Evolutionary conservation across 305 asterid genomes (phyloP).

Genomic region (Fraxinus dipetala): DNA sequence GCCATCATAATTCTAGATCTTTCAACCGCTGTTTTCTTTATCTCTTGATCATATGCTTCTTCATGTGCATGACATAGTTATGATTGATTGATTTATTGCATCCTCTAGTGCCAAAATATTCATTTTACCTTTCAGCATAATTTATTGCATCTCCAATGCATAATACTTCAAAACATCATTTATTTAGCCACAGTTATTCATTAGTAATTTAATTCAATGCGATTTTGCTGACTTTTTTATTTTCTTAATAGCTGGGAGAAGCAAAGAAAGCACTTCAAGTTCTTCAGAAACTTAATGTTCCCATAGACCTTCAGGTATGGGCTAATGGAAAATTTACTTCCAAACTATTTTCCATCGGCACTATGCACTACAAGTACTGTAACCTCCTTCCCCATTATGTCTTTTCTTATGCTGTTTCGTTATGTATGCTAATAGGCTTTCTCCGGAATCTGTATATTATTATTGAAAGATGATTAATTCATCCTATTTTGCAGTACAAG

Average conservation of each 20-base stretch:
- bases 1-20: slow-evolving; percentile 7
- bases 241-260: slow-evolving; percentile 75
- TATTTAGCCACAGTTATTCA: slow-evolving; percentile 1
- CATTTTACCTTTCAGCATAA: slow-evolving; percentile 11
- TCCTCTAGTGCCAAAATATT: slow-evolving; percentile 6
- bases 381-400: slow-evolving; percentile 5
- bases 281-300: slow-evolving; percentile 91
- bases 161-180: background rate
- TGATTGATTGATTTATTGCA: background rate
- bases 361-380: slow-evolving; percentile 9
- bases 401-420: slow-evolving; percentile 16
- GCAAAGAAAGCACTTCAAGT: slow-evolving; percentile 93
- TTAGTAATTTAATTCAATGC: slow-evolving; percentile 1
- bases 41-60: slow-evolving; percentile 18
- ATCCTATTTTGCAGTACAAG: slow-evolving; percentile 69
- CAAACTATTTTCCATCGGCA: slow-evolving; percentile 11
- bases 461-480: slow-evolving; percentile 19
- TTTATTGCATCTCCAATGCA: slow-evolving; percentile 2
- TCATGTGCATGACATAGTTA: slow-evolving; percentile 18
- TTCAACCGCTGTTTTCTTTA: slow-evolving; percentile 5
- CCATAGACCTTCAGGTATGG: slow-evolving; percentile 80
- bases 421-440: slow-evolving; percentile 3
- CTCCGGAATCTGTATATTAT: slow-evolving; percentile 15
- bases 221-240: background rate
- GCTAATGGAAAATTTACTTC: slow-evolving; percentile 19